Conservation (phyloP, 163 green algal species). For the Dunaliella salina region DNA sequence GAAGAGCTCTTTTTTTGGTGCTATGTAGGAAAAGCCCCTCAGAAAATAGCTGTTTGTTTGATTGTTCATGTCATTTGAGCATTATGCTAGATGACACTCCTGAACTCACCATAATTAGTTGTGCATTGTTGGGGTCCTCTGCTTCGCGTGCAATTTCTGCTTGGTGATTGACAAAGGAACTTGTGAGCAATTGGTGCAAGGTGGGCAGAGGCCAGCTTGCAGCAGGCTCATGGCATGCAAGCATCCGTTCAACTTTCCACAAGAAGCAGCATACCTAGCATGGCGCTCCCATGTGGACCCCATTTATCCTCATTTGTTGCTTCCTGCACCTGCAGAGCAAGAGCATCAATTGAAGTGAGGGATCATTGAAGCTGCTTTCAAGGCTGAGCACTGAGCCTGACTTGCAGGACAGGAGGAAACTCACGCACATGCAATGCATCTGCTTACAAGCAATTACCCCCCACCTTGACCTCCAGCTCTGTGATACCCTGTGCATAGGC, state of each 20-base stretch:
- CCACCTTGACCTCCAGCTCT: constrained; percentile 55
- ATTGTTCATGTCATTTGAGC: background rate
- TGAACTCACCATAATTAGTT: constrained; percentile 46
- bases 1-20: too few relatives aligned
- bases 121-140: constrained; percentile 36
- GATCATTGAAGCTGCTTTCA: too few relatives aligned
- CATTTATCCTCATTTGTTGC: constrained; percentile 59
- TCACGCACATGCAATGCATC: too few relatives aligned
- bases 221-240: background rate
- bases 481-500: constrained; percentile 39
- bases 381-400: too few relatives aligned
- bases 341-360: too few relatives aligned
- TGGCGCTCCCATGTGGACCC: constrained; percentile 47
- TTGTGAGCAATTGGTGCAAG: background rate
- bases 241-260: background rate
- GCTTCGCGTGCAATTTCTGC: constrained; percentile 46
- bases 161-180: background rate
- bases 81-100: too few relatives aligned
- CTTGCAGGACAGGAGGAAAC: too few relatives aligned
- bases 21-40: too few relatives aligned
- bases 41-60: too few relatives aligned
- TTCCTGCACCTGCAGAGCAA: constrained; percentile 10
- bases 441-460: background rate
- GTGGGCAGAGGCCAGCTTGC: background rate
- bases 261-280: constrained; percentile 30